Evolutionary conservation across 2,329 filamentous ascomycete genomes (phyloP), one percentile per base, ranked within the genome.

Genomic region (Akanthomyces dipterigenus): DNA sequence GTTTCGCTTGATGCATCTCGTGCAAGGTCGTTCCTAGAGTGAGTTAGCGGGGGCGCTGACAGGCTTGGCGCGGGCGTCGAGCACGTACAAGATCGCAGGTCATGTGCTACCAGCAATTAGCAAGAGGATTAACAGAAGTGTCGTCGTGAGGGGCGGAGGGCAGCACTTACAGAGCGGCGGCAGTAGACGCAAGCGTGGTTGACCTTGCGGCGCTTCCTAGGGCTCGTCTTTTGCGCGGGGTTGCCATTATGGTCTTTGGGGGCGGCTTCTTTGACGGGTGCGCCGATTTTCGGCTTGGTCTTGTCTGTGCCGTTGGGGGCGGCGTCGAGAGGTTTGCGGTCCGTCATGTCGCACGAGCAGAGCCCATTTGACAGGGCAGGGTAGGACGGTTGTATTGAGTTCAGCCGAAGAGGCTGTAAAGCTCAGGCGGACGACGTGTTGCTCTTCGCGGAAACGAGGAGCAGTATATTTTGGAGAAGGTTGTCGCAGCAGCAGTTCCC

Each of bases 1-100:
- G 78, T 96, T 96, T 72, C 95, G 88, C 79, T 98, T 99, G 77
- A 98, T 91, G 81, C 95, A 99, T 78, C 95, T 86, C 70, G 91
- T 93, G 83, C 95, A 99, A 71, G 95, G 95, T 73, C 95, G 88
- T 80, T 96, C 91, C 91, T 96, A 60, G 64, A 67, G 63, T 62
- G 53, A 62, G 66, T 73, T 64, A 73, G 71, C 66, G 55, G 61
- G 57, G 42, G 62, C 43, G 63, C 53, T 42, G 46, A 55, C 51
- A 60, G 62, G 22, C 22, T 49, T 36, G 54, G 62, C 62, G 63
- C 55, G 62, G 60, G 63, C 64, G 61, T 24, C 43, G 55, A 60
- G 53, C 49, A 85, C 87, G 81, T 89, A 92, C 89, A 79, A 90
- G 87, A 82, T 93, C 90, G 82, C 90, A 93, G 73, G 90, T 93